Base-by-base conservation (phyloP, 1,284 basidiomycete species). In the Trichosporon sp. region DNA sequence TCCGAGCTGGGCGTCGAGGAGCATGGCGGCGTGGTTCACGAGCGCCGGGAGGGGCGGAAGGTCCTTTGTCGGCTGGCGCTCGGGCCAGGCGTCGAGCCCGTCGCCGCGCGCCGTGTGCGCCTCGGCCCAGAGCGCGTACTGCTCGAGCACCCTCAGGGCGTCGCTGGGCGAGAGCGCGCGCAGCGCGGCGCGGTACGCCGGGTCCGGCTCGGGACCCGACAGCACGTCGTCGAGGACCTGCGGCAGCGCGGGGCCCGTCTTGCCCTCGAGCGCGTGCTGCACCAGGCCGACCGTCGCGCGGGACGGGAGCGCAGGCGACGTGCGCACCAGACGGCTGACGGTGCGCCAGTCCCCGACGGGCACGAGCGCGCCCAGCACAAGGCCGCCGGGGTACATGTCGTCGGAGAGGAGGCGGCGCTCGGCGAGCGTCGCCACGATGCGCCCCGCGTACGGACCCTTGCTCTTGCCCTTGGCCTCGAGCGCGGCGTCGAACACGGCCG, bases 1-100 rank as follows among this genome's bases (percentile, higher is more conserved):
- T 1, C 80, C 80, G n/a, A 82, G 75, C 70, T 81, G 81, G 0
- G 83, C 76, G 74, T 83, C 83, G 38, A 83, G 77, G n/a, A 83
- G 68, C 7, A 77, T 67, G 11, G 76, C 76, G 13, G 78, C 73
- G 73, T 83, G 79, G 23, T 72, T 66, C 44, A 82, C 74, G 29
- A 80, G 64, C 8, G 67, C 23, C 1, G 38, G 23, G 44, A 72
- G 63, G 1, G 67, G 35, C 18, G 47, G 74, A 47, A 35, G 74
- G 11, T 60, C 66, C 29, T 63, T 56, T 13, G 34, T 35, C 3
- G 51, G 9, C 12, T 32, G 62, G n/a, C 66, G 29, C 62, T 74
- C 68, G 34, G 76, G 74, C 79, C 80, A 81, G 0, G 68, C 71
- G n/a, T 68, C 63, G 13, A 81, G 72, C 0, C 75, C 75, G 25